These are phyloP conservation scores for Zopfochytrium polystomum DNA, from an alignment of 371 early-diverging fungal species.

Conservation along the genomic window DNA sequence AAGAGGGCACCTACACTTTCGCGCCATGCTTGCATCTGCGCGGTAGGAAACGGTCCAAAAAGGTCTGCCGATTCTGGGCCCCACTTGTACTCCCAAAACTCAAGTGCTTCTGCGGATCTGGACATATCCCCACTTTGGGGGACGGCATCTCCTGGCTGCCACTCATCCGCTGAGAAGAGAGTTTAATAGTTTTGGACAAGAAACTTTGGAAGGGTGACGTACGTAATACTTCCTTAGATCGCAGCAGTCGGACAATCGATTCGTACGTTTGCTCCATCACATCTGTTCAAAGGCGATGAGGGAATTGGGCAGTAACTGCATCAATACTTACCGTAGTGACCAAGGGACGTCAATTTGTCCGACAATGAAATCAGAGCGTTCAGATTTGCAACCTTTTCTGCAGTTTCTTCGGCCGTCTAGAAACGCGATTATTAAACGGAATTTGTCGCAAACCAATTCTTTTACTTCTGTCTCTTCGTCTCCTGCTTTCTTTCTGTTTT, in stretches of 20 bases:
- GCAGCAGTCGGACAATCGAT: slow-evolving; percentile 65
- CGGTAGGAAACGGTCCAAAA: slow-evolving; percentile 25
- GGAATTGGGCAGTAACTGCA: background rate
- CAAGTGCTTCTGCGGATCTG: background rate
- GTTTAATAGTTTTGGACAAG: no score
- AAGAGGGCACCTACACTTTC: slow-evolving; percentile 19
- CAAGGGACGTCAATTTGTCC: slow-evolving; percentile 64
- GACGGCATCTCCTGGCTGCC: slow-evolving; percentile 34
- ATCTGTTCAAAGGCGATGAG: slow-evolving; percentile 32
- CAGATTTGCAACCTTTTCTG: slow-evolving; percentile 47
- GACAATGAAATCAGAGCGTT: slow-evolving; percentile 68
- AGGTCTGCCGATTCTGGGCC: slow-evolving; percentile 22
- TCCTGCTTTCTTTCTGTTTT: slow-evolving; percentile 52
- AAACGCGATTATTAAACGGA: background rate
- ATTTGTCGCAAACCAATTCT: background rate
- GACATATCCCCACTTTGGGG: slow-evolving; percentile 3
- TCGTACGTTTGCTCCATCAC: slow-evolving; percentile 78
- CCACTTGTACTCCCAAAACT: slow-evolving; percentile 36
- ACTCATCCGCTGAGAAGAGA: slow-evolving; percentile 49
- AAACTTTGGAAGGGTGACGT: no score
- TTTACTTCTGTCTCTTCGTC: background rate
- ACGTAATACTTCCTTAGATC: no score
- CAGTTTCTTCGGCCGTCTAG: slow-evolving; percentile 47
- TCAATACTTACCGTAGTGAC: slow-evolving; percentile 24
- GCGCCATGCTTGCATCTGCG: slow-evolving; percentile 31